Evolutionary conservation across 257 asterid species (phyloP).

Genomic region (Rauvolfia tetraphylla): DNA sequence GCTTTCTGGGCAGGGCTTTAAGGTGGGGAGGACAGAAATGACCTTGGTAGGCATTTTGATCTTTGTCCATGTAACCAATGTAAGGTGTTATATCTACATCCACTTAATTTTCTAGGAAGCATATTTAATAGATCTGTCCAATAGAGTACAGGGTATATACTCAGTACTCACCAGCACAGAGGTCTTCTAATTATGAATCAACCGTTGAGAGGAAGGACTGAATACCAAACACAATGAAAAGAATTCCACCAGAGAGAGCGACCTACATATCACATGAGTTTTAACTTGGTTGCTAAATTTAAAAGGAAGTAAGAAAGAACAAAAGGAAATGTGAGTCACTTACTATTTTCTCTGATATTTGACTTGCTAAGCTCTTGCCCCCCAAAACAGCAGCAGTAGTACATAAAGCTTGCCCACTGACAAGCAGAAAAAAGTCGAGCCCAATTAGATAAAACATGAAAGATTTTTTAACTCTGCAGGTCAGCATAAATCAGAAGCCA

Average conservation of each 20-base stretch:
- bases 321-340: conserved; percentile 20
- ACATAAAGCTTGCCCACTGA: conserved; percentile 94
- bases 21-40: not conserved
- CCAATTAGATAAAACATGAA: not conserved
- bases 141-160: not conserved
- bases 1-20: not conserved
- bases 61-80: not conserved
- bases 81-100: not conserved
- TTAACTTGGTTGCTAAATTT: conserved; percentile 14
- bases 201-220: conserved; percentile 82
- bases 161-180: conserved; percentile 27
- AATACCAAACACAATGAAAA: conserved; percentile 86
- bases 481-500: not conserved
- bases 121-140: not conserved
- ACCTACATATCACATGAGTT: conserved; percentile 39
- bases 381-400: conserved; percentile 95
- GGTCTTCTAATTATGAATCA: conserved; percentile 34
- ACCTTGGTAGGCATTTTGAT: not conserved
- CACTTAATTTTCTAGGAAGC: not conserved
- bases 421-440: conserved; percentile 16
- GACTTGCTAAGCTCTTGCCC: conserved; percentile 85
- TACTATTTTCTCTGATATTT: conserved; percentile 85
- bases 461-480: not conserved
- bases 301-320: not conserved
- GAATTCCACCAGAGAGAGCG: conserved; percentile 85